A percentile compares a stretch with the other conserved stretches of the same genome.
Conservation (phyloP, 1,284 basidiomycete species). For the Lentinula novae-zelandiae region DNA sequence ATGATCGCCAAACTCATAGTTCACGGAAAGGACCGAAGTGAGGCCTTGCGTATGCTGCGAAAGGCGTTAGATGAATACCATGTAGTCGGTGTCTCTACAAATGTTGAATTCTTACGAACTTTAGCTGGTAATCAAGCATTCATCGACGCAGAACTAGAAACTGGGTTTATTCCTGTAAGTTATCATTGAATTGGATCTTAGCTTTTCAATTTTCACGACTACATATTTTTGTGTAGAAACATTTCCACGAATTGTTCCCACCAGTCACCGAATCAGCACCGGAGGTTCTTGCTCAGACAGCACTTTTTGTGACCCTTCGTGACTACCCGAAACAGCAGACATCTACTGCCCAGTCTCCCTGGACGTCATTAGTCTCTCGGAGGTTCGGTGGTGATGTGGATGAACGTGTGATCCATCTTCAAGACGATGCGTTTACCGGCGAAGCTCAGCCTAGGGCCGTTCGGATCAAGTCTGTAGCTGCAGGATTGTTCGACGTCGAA, state of each 20-base stretch:
- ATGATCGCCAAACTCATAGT: slow-evolving; percentile 95
- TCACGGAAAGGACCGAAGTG: slow-evolving; percentile 82
- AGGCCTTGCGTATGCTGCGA: slow-evolving; percentile 78
- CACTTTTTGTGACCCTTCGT: slow-evolving; percentile 69
- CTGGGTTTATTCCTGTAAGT: slow-evolving; percentile 83
- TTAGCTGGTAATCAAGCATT: slow-evolving; percentile 80
- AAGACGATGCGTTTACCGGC: slow-evolving; percentile 42
- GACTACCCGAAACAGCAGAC: slow-evolving; percentile 39
- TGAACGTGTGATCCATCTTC: slow-evolving; percentile 56
- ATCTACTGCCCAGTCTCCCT: slow-evolving; percentile 44
- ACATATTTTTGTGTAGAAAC: slow-evolving; percentile 51
- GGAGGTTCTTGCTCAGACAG: slow-evolving; percentile 73
- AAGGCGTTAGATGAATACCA: slow-evolving; percentile 85
- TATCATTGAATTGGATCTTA: not conserved
- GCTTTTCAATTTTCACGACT: not conserved
- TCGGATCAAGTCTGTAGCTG: slow-evolving; percentile 38
- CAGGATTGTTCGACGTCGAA: slow-evolving; percentile 50
- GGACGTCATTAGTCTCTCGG: slow-evolving; percentile 65
- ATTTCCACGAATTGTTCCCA: slow-evolving; percentile 75
- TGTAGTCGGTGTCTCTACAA: slow-evolving; percentile 89
- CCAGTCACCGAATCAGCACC: slow-evolving; percentile 51
- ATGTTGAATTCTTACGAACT: slow-evolving; percentile 82
- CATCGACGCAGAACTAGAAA: slow-evolving; percentile 82
- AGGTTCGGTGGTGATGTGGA: slow-evolving; percentile 75
- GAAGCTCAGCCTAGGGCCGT: slow-evolving; percentile 36